These are phyloP conservation scores for Eutrema yunnanense DNA, from an alignment of 345 rosid species.

Conservation along the genomic window DNA sequence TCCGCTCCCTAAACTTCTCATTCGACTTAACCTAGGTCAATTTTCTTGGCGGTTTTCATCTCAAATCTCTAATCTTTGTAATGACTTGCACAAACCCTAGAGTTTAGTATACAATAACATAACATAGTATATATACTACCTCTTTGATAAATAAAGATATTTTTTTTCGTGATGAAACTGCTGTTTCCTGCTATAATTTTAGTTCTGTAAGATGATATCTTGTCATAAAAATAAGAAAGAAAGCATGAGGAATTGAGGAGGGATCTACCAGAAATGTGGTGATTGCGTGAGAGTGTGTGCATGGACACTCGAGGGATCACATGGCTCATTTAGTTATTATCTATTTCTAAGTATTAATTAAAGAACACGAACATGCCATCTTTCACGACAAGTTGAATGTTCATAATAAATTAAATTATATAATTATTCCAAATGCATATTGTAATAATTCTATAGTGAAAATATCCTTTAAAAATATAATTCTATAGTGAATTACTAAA, in stretches of 20 bases:
- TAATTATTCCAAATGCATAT: background rate
- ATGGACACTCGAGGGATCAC: background rate
- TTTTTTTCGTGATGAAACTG: background rate
- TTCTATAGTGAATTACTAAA: background rate
- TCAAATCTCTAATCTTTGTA: no score
- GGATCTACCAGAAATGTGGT: background rate
- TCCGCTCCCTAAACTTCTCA: no score
- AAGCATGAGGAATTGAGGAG: no score
- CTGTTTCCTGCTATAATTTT: background rate
- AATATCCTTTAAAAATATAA: no score
- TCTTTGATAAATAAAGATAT: no score
- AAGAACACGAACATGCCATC: constrained; percentile 18
- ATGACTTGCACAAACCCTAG: no score
- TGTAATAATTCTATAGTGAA: background rate
- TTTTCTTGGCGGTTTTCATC: no score
- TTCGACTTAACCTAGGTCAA: no score
- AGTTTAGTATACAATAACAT: no score
- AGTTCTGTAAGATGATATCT: background rate
- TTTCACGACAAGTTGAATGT: constrained; percentile 12
- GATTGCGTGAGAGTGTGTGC: background rate
- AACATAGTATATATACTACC: no score
- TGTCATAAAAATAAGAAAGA: background rate
- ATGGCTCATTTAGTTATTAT: background rate
- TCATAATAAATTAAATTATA: background rate
- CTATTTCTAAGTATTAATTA: background rate